Conservation (phyloP, 768 basidiomycete genomes). For the Suillus luteus region DNA sequence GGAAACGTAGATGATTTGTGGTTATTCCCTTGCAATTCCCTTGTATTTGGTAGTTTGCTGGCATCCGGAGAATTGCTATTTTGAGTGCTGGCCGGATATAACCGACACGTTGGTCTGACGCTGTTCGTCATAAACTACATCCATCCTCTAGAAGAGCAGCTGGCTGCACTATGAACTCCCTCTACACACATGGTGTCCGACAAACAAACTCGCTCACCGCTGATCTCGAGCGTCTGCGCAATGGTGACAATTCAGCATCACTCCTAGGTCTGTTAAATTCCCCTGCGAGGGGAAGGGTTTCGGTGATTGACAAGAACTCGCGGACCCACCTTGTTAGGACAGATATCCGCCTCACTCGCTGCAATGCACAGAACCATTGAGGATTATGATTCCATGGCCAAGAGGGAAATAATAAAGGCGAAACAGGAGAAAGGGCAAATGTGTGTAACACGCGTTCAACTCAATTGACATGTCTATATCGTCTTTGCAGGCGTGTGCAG, state of each 20-base stretch:
- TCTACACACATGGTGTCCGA: constrained; percentile 91
- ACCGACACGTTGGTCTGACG: constrained; percentile 12
- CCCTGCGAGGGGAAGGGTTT: not conserved
- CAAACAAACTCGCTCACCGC: constrained; percentile 88
- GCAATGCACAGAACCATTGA: constrained; percentile 94
- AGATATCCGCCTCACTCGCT: constrained; percentile 96
- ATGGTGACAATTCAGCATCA: constrained; percentile 79
- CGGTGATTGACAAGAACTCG: constrained; percentile 7
- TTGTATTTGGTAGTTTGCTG: not conserved
- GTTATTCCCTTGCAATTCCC: constrained; percentile 10
- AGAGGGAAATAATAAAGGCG: constrained; percentile 92
- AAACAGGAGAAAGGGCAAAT: constrained; percentile 96
- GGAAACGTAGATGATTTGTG: constrained; percentile 18
- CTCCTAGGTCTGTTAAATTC: constrained; percentile 67
- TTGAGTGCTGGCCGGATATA: constrained; percentile 5
- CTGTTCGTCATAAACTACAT: constrained; percentile 1
- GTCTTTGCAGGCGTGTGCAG: constrained; percentile 77
- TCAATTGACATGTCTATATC: constrained; percentile 9
- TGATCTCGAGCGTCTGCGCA: constrained; percentile 81
- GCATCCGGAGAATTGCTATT: not conserved
- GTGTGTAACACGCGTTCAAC: constrained; percentile 45
- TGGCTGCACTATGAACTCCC: constrained; percentile 76
- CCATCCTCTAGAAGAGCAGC: constrained; percentile 15
- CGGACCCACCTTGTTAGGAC: constrained; percentile 59
- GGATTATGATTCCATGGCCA: constrained; percentile 96